phyloP scores from a whole-genome alignment of 164 flowering plant genomes.

The Piper longum region DNA sequence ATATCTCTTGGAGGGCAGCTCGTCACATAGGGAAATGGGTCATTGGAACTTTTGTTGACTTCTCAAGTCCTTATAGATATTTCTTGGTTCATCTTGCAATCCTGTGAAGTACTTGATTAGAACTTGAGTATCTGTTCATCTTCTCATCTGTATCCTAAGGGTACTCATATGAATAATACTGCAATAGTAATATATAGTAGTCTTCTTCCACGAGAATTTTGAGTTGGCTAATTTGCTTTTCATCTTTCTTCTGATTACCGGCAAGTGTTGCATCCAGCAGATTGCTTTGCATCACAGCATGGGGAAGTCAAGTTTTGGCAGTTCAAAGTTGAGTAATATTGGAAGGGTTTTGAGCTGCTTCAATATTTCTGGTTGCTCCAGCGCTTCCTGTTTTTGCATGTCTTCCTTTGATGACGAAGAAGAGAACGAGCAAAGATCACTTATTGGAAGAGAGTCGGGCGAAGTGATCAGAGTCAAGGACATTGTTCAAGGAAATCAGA shows the following conservation, averaged over 20 bases:
- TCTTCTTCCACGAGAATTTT: too few relatives aligned
- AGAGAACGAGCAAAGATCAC: constrained; percentile 31
- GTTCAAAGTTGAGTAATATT: too few relatives aligned
- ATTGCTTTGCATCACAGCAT: constrained; percentile 8
- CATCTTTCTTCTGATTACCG: too few relatives aligned
- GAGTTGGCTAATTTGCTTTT: too few relatives aligned
- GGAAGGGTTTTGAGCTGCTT: constrained; percentile 37
- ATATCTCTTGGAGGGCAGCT: background rate
- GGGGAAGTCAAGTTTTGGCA: constrained; percentile 49
- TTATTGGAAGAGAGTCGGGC: constrained; percentile 19
- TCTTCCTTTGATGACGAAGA: constrained; percentile 18
- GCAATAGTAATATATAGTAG: too few relatives aligned
- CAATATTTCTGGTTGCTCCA: constrained; percentile 33
- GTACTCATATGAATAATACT: too few relatives aligned
- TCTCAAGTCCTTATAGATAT: background rate
- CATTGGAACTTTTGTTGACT: constrained; percentile 1
- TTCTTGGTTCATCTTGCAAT: background rate
- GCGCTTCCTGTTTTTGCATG: constrained; percentile 47
- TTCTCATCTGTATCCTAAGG: too few relatives aligned
- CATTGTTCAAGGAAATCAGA: constrained; percentile 38
- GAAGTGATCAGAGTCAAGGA: constrained; percentile 40
- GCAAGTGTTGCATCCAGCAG: background rate
- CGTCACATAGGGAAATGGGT: constrained; percentile 16
- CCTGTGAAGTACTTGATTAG: background rate
- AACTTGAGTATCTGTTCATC: too few relatives aligned